A percentile compares a stretch with the other conserved stretches of the same genome.
These are phyloP conservation scores for Gossypium australe DNA, from an alignment of 345 rosid genomes.

Conservation along the genomic window DNA sequence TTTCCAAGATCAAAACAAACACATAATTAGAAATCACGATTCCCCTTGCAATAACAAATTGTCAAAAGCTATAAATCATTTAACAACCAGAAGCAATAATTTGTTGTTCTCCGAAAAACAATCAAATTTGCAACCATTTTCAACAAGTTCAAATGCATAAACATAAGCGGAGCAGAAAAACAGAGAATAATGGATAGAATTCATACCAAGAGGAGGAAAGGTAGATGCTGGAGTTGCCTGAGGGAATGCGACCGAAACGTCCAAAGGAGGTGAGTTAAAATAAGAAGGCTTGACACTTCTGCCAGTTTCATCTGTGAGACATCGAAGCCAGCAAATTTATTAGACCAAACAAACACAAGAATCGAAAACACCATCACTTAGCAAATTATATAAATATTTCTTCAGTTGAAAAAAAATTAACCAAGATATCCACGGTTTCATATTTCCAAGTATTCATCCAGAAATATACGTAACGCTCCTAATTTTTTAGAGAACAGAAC, in stretches of 20 bases:
- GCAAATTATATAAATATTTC: not conserved
- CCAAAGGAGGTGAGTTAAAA: slow-evolving; percentile 56
- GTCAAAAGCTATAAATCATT: not conserved
- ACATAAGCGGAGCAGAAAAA: not conserved
- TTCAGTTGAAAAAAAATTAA: not conserved
- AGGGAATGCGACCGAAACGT: slow-evolving; percentile 79
- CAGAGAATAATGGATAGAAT: not conserved
- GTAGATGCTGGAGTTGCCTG: slow-evolving; percentile 89
- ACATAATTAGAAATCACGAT: not conserved
- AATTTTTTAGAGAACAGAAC: not conserved
- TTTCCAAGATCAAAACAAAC: not conserved
- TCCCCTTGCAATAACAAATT: not conserved
- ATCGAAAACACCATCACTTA: not conserved
- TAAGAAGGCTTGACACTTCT: slow-evolving; percentile 47
- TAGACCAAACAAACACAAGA: not conserved
- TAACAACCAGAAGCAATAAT: not conserved
- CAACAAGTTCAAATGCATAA: not conserved
- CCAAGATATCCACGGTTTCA: not conserved
- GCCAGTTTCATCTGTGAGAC: slow-evolving; percentile 26
- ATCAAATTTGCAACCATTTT: not conserved
- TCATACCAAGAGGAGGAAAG: slow-evolving; percentile 78
- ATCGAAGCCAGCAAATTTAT: not conserved
- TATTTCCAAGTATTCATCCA: too few species aligned
- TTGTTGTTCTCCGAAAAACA: not conserved
- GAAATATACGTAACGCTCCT: not conserved